These are phyloP conservation scores for Vigna mungo DNA, from an alignment of 306 rosid genomes.

Conservation along the genomic window DNA sequence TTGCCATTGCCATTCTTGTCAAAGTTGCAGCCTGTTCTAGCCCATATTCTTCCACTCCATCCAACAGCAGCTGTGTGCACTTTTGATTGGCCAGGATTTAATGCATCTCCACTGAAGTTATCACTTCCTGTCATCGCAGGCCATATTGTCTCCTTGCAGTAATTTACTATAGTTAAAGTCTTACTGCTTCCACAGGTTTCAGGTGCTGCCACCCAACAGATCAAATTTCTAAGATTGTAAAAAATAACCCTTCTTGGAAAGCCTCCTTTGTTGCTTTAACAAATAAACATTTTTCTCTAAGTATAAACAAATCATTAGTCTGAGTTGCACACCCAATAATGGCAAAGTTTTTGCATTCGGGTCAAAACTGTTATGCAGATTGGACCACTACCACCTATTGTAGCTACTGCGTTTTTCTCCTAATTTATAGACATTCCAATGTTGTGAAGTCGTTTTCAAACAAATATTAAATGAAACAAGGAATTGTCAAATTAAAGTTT, in stretches of 20 bases:
- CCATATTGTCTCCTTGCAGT: conserved; percentile 69
- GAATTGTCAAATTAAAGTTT: no score
- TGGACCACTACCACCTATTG: no score
- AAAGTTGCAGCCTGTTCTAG: conserved; percentile 62
- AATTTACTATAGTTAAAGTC: conserved; percentile 52
- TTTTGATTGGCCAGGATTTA: conserved; percentile 53
- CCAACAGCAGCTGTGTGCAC: conserved; percentile 20
- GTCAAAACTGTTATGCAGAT: no score
- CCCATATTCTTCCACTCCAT: conserved; percentile 67
- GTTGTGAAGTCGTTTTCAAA: no score
- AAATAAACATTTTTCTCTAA: not conserved
- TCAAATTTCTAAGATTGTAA: conserved; percentile 4
- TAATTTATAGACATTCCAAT: no score
- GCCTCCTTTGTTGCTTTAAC: not conserved
- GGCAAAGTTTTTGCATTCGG: no score
- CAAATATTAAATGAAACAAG: no score
- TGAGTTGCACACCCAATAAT: not conserved
- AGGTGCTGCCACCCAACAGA: conserved; percentile 40
- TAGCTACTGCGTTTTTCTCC: no score
- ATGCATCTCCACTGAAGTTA: conserved; percentile 52
- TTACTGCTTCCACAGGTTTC: conserved; percentile 42
- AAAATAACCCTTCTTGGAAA: not conserved
- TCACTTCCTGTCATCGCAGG: conserved; percentile 55
- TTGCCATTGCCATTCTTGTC: conserved; percentile 57
- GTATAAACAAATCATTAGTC: not conserved